phyloP scores from a whole-genome alignment of 2,329 filamentous ascomycete genomes.

The Phoma sp. region DNA sequence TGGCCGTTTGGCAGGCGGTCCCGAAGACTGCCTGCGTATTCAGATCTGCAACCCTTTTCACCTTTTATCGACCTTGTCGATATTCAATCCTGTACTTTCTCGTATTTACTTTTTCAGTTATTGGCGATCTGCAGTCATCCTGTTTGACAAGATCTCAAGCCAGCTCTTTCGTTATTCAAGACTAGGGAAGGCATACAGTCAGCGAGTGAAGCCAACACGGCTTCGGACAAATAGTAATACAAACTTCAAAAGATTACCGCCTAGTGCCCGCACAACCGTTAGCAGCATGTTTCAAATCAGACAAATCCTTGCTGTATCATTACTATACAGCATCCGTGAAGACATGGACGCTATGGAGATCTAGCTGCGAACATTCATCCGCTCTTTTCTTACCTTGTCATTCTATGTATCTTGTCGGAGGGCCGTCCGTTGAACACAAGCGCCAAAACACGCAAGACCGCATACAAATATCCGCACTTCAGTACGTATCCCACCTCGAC shows the following conservation, averaged over 20 bases:
- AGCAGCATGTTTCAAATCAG: neutral
- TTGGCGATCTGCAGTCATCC: neutral
- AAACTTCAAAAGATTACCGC: neutral
- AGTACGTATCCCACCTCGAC: too few species aligned
- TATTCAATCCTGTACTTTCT: constrained; percentile 4
- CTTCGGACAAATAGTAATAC: constrained; percentile 13
- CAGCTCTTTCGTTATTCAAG: constrained; percentile 9
- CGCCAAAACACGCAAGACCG: too few species aligned
- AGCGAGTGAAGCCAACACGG: neutral
- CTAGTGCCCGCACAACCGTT: neutral
- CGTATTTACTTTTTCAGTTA: neutral
- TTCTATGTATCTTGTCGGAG: too few species aligned
- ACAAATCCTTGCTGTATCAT: neutral
- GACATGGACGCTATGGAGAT: too few species aligned
- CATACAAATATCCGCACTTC: too few species aligned
- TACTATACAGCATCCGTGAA: neutral
- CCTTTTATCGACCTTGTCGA: neutral
- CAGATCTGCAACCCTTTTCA: neutral
- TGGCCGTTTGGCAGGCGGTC: neutral
- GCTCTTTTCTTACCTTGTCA: too few species aligned
- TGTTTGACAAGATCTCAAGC: neutral
- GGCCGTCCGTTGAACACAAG: too few species aligned
- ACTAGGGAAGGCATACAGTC: constrained; percentile 13
- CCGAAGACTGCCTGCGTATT: neutral
- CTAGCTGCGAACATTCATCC: too few species aligned